These are phyloP conservation scores for Botryotinia calthae DNA, from an alignment of 2,329 filamentous ascomycete genomes.

Conservation along the genomic window DNA sequence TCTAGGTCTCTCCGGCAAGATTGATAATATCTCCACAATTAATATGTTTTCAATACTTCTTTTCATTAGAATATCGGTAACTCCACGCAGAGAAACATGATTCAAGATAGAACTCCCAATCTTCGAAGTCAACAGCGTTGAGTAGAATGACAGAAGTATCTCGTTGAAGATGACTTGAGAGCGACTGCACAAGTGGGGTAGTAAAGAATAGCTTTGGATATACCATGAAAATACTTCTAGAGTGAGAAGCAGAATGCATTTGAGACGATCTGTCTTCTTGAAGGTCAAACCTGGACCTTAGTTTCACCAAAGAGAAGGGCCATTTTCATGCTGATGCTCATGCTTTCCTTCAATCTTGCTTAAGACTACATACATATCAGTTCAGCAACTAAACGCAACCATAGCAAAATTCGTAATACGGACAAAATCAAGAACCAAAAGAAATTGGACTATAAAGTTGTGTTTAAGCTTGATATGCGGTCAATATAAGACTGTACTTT, in stretches of 20 bases:
- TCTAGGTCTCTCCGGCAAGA: neutral
- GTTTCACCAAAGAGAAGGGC: neutral
- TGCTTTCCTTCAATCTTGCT: neutral
- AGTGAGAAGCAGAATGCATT: neutral
- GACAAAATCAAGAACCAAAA: too few relatives aligned
- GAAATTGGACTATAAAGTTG: neutral
- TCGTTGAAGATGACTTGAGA: neutral
- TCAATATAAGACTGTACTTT: neutral
- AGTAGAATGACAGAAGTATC: neutral
- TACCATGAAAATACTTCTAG: neutral
- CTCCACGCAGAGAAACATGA: neutral
- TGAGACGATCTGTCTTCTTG: neutral
- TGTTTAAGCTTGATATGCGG: neutral
- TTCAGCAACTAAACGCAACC: neutral
- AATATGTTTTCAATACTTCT: neutral
- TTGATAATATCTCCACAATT: neutral
- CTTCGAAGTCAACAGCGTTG: neutral
- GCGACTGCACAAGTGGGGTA: neutral
- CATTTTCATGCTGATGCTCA: neutral
- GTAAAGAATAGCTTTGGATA: neutral
- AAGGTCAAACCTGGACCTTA: neutral
- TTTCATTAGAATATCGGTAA: neutral
- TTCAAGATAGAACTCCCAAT: fast-evolving
- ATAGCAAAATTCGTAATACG: neutral
- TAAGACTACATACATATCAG: neutral